phyloP scores from a whole-genome alignment of 2,329 filamentous ascomycete species.

The Sodiomyces alkalinus region DNA sequence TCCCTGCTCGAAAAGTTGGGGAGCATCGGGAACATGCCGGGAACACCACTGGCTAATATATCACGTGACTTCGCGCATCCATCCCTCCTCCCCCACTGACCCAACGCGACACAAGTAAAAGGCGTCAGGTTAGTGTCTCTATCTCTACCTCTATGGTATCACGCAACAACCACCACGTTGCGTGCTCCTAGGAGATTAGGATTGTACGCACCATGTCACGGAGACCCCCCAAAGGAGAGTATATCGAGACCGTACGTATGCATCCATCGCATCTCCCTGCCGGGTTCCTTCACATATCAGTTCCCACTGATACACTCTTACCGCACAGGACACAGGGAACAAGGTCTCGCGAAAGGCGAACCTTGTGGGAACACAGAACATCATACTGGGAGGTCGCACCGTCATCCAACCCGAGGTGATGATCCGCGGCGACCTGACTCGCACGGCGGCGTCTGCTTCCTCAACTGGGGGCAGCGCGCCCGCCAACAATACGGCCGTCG shows the following conservation, averaged over 20 bases:
- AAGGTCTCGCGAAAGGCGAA: slow-evolving; percentile 88
- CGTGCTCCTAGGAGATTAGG: too few species aligned
- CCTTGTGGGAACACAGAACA: slow-evolving; percentile 91
- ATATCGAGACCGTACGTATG: slow-evolving; percentile 75
- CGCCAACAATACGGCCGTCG: slow-evolving; percentile 52
- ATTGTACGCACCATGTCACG: slow-evolving; percentile 66
- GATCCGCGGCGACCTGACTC: slow-evolving; percentile 77
- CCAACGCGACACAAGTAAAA: too few species aligned
- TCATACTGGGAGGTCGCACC: slow-evolving; percentile 90
- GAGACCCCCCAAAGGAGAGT: slow-evolving; percentile 72
- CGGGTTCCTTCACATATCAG: neutral
- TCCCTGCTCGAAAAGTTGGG: too few species aligned
- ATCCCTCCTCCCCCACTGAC: too few species aligned
- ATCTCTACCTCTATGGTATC: too few species aligned
- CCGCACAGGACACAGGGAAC: slow-evolving; percentile 77
- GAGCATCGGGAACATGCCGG: too few species aligned
- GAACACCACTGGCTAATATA: too few species aligned
- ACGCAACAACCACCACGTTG: slow-evolving; percentile 6
- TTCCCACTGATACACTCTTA: slow-evolving; percentile 4
- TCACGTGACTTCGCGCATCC: too few species aligned
- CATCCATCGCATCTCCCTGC: too few species aligned
- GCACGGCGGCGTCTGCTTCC: slow-evolving; percentile 30
- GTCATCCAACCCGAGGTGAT: slow-evolving; percentile 93
- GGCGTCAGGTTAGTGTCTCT: too few species aligned
- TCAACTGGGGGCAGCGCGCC: slow-evolving; percentile 21